Conservation (phyloP, 805 yeast genomes). For the Candida sonorensis region DNA sequence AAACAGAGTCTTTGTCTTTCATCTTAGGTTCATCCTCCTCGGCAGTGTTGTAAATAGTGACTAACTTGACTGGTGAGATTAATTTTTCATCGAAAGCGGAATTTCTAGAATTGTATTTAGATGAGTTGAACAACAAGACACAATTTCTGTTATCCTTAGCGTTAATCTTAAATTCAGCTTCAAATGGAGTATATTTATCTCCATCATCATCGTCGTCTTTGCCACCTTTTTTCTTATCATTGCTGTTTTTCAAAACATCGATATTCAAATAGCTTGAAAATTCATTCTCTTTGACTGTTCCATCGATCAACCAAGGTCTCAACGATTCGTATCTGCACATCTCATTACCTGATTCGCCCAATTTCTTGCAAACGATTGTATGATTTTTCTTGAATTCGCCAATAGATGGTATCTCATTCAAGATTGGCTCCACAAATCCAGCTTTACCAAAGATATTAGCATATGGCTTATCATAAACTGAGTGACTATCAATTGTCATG, state of each 20-base stretch:
- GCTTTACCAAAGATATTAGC: slow-evolving; percentile 46
- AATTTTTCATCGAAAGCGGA: slow-evolving; percentile 24
- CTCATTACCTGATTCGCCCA: slow-evolving; percentile 39
- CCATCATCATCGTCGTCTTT: slow-evolving; percentile 6
- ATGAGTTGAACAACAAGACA: slow-evolving; percentile 48
- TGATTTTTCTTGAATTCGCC: slow-evolving; percentile 27
- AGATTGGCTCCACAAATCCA: slow-evolving; percentile 38
- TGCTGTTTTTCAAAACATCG: slow-evolving; percentile 44
- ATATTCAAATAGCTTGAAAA: slow-evolving; percentile 41
- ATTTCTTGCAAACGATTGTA: slow-evolving; percentile 30
- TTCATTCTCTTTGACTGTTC: slow-evolving; percentile 25
- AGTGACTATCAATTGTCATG: too few relatives aligned
- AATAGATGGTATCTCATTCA: slow-evolving; percentile 61
- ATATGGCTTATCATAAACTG: slow-evolving; percentile 25
- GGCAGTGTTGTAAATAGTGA: slow-evolving; percentile 40
- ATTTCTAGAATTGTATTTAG: slow-evolving; percentile 29
- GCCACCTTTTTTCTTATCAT: too few relatives aligned
- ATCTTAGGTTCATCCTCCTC: neutral
- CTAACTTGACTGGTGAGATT: slow-evolving; percentile 56
- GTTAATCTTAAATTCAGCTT: slow-evolving; percentile 52
- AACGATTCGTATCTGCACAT: slow-evolving; percentile 45
- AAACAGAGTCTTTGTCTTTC: slow-evolving; percentile 1
- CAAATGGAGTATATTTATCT: slow-evolving; percentile 52
- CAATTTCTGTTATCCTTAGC: slow-evolving; percentile 63
- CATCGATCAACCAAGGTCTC: slow-evolving; percentile 41